Base-by-base conservation (phyloP, 768 basidiomycete species). In the Collybia mongolica region DNA sequence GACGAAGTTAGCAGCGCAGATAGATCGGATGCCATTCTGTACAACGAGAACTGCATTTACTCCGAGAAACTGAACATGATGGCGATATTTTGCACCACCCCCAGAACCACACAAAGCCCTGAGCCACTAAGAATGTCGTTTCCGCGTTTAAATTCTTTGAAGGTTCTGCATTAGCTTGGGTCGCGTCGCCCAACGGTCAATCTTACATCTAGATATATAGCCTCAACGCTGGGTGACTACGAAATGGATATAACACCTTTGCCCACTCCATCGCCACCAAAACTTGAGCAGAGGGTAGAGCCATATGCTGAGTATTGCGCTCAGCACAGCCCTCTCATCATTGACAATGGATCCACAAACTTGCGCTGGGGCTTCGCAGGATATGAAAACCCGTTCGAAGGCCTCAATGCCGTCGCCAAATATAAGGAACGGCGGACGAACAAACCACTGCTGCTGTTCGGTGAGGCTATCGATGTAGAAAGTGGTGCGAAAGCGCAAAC, bases 391-490 rank as follows among this genome's bases (percentile, higher is more conserved):
- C 91, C 92, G 0, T 81, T 77, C 32, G 70, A 76, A 14, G 81
- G 81, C 28, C 73, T 81, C 1, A 95, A 93, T 59, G 79, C 86
- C 38, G 75, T 94, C 15, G 80, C 93, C 45, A 88, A 88, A 62
- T 98, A 90, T 71, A 91, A 91, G 66, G 97, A 98, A 59, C 81
- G 95, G 58, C 88, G 84, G 65, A 83, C 77, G 12, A 93, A 92
- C 65, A 85, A 80, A 53, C 87, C 85, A 0, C 71, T 95, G n/a
- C 64, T 95, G 24, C 74, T 98, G 11, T 96, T 96, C 50, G 97
- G 97, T 0, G 83, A 88, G 26, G 93, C 84, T 9, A 82, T 92
- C 24, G 95, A 97, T 39, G 74, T 83, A 11, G 97, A 99, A 65
- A 88, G 87, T 36, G 88, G 85, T 9, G 87, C 91, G 51, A 81